Evolutionary conservation across 1,139 yeast genomes (phyloP).

Genomic region (Candida frijolesensis): DNA sequence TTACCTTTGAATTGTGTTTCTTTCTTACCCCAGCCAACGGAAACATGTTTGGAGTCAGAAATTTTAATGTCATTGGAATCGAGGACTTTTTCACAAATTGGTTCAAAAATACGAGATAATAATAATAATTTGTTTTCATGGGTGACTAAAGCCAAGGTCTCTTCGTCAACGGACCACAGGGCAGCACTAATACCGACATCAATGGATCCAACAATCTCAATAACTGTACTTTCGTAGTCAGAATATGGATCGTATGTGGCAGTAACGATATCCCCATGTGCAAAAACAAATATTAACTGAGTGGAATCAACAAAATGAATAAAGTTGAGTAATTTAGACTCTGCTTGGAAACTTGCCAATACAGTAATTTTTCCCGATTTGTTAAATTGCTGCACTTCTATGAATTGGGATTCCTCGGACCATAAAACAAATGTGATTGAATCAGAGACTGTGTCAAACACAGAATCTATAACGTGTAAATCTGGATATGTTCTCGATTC

Average conservation of each 20-base stretch:
- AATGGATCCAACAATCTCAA: conserved; percentile 82
- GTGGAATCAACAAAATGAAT: conserved; percentile 65
- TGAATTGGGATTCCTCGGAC: conserved; percentile 56
- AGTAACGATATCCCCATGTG: conserved; percentile 68
- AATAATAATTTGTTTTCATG: conserved; percentile 62
- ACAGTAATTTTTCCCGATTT: conserved; percentile 57
- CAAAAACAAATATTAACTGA: conserved; percentile 63
- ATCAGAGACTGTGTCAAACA: conserved; percentile 77
- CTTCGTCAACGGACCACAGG: conserved; percentile 91
- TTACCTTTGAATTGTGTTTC: conserved; percentile 97
- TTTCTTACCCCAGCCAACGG: conserved; percentile 98
- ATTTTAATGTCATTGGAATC: conserved; percentile 61
- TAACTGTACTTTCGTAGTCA: conserved; percentile 55
- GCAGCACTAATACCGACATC: conserved; percentile 78
- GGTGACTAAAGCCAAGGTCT: conserved; percentile 73
- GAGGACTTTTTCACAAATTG: conserved; percentile 65
- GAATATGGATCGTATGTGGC: conserved; percentile 58
- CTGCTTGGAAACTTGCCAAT: conserved; percentile 58
- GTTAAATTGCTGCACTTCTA: conserved; percentile 55
- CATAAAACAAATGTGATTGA: conserved; percentile 69
- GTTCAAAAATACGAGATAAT: conserved; percentile 78
- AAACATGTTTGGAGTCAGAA: conserved; percentile 77
- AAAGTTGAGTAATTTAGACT: conserved; percentile 45
- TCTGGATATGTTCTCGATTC: conserved; percentile 62
- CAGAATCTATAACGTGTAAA: conserved; percentile 55